These are phyloP conservation scores for Sporothrix protearum DNA, from an alignment of 2,329 filamentous ascomycete genomes.

Conservation along the genomic window DNA sequence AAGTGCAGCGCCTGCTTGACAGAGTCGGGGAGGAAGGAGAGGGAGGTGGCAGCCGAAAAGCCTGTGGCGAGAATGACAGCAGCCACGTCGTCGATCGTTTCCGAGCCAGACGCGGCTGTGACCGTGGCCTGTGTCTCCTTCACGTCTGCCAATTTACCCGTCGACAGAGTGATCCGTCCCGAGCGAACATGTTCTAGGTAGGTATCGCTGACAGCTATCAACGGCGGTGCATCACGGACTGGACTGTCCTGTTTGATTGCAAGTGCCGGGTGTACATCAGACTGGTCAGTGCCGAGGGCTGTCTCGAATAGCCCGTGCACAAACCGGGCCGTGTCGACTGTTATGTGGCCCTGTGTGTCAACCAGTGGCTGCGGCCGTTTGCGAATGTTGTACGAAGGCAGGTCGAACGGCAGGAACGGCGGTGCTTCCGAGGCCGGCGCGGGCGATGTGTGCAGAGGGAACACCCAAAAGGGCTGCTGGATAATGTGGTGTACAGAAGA, in stretches of 20 bases:
- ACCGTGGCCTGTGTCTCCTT: constrained; percentile 36
- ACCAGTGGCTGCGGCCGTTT: constrained; percentile 57
- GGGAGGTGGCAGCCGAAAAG: constrained; percentile 61
- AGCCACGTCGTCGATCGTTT: constrained; percentile 52
- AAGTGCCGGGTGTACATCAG: constrained; percentile 45
- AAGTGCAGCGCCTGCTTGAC: constrained; percentile 57
- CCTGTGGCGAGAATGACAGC: constrained; percentile 73
- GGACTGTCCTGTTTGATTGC: constrained; percentile 39
- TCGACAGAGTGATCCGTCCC: constrained; percentile 52
- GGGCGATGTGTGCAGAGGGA: constrained; percentile 57
- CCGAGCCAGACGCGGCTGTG: constrained; percentile 30
- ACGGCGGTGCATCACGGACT: constrained; percentile 53
- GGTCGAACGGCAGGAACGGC: constrained; percentile 68
- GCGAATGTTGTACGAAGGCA: constrained; percentile 66
- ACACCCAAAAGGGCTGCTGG: constrained; percentile 67
- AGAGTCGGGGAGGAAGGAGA: constrained; percentile 60
- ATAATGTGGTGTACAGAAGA: constrained; percentile 65
- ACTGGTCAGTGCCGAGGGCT: constrained; percentile 53
- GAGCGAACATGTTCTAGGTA: constrained; percentile 72
- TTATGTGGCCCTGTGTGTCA: constrained; percentile 63
- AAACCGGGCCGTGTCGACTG: constrained; percentile 52
- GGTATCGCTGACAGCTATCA: constrained; percentile 65
- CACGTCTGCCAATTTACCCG: constrained; percentile 46
- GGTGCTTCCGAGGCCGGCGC: constrained; percentile 47
- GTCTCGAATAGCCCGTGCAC: constrained; percentile 51